phyloP scores from a whole-genome alignment of 2,329 filamentous ascomycete species.

The Fusarium globosum region DNA sequence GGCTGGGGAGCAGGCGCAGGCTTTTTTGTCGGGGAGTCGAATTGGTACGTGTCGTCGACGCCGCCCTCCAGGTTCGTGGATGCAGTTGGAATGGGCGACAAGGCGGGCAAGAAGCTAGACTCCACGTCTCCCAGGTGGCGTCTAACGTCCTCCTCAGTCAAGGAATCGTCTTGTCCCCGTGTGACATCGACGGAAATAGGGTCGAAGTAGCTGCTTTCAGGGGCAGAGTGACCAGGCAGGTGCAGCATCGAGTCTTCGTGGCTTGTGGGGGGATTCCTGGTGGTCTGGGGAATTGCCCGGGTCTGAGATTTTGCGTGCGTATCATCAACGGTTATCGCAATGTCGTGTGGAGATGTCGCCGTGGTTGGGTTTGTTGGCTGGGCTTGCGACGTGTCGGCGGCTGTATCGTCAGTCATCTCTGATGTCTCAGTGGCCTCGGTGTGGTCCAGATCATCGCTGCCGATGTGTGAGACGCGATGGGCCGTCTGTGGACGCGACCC shows the following conservation, averaged over 20 bases:
- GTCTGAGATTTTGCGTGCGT: slow-evolving; percentile 18
- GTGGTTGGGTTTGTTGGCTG: slow-evolving; percentile 18
- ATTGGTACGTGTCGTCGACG: slow-evolving; percentile 69
- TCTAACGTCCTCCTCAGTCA: slow-evolving; percentile 64
- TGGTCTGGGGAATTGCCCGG: slow-evolving; percentile 1
- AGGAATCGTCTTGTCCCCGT: slow-evolving; percentile 55
- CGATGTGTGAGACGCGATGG: slow-evolving; percentile 40
- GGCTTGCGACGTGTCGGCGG: slow-evolving; percentile 22
- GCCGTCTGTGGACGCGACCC: slow-evolving; percentile 42
- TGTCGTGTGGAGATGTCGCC: slow-evolving; percentile 25
- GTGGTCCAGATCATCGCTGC: slow-evolving; percentile 6
- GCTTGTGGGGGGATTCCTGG: slow-evolving; percentile 15
- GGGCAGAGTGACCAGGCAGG: slow-evolving; percentile 35
- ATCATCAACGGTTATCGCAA: slow-evolving; percentile 33
- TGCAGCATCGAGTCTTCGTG: slow-evolving; percentile 32
- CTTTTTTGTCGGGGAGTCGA: slow-evolving; percentile 58
- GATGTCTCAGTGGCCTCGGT: slow-evolving; percentile 29
- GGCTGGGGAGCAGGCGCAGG: slow-evolving; percentile 42
- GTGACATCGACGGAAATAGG: slow-evolving; percentile 52
- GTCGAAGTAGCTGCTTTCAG: slow-evolving; percentile 58
- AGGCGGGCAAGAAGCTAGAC: slow-evolving; percentile 70
- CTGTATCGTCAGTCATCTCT: slow-evolving; percentile 27
- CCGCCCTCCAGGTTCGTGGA: slow-evolving; percentile 50
- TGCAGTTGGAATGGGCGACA: slow-evolving; percentile 66
- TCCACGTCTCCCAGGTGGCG: slow-evolving; percentile 72